Evolutionary conservation across 768 basidiomycete genomes (phyloP), one percentile per base, ranked within the genome.

Genomic region (Boletus rex-veris): DNA sequence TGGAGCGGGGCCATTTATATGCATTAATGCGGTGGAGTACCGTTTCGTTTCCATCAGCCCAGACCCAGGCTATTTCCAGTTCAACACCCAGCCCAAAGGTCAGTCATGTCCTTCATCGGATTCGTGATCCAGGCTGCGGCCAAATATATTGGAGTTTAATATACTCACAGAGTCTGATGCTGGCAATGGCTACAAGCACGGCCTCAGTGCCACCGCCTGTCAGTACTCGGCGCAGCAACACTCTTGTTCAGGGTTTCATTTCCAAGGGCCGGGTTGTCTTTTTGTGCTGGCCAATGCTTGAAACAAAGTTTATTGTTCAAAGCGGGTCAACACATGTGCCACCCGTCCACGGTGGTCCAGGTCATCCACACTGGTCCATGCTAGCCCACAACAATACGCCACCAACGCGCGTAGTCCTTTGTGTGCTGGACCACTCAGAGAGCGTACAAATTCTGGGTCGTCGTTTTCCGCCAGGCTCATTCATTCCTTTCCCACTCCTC

Each of bases 401-500:
- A 48, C 62, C 30, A 24, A 10, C 24, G 21, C 19, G 33, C 16
- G 49, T 50, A 55, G 50, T 21, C 54, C 45, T 35, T 35, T 30
- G 40, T 45, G 19, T 8, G 14, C 37, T 50, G 58, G 47, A 35
- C 61, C 59, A 53, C 50, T 35, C 42, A 46, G 30, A 42, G 7
- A 9, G 5, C 18, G 43, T 66, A 61, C 64, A 64, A 57, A 66
- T 44, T 11, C 31, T 26, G 18, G 16, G 26, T n/a, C 39, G 12
- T 21, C 42, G 39, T 19, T 8, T 1, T 8, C n/a, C 35, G 26
- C 19, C 39, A 38, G n/a, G 19, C 11, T 44, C 43, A 40, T 42
- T 30, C 31, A 36, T 53, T 57, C 39, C 42, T 26, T 41, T n/a
- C 21, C 36, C 36, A 28, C 43, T 40, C 30, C 47, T 30, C 39